phyloP scores from a whole-genome alignment of 345 rosid species.

The Camelina laxa region DNA sequence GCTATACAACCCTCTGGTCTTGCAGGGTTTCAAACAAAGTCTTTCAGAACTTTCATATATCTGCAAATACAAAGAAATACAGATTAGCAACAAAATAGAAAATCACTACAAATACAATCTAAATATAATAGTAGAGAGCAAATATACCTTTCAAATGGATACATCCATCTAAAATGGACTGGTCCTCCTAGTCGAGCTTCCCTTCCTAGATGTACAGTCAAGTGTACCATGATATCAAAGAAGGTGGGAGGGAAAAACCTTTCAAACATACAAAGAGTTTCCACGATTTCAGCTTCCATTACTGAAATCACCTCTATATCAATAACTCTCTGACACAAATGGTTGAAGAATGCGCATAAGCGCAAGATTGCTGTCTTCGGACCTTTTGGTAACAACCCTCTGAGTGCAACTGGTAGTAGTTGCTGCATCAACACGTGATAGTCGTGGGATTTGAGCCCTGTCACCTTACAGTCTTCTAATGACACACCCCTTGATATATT shows the following conservation, averaged over 20 bases:
- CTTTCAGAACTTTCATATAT: neutral
- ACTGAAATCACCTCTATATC: neutral
- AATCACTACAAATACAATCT: too few relatives aligned
- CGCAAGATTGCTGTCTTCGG: neutral
- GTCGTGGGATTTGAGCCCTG: neutral
- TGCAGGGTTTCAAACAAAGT: neutral
- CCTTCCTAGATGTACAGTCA: neutral
- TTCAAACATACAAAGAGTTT: neutral
- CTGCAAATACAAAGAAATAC: too few relatives aligned
- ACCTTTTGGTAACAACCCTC: neutral
- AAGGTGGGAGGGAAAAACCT: neutral
- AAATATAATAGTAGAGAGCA: too few relatives aligned
- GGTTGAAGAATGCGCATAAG: neutral
- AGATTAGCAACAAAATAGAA: too few relatives aligned
- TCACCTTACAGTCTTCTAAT: neutral
- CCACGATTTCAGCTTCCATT: neutral
- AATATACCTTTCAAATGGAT: neutral
- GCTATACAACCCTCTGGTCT: neutral
- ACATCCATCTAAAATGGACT: constrained; percentile 15
- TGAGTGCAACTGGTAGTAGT: neutral
- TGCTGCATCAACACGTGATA: neutral
- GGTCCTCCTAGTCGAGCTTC: neutral
- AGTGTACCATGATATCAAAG: neutral
- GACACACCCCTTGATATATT: neutral
- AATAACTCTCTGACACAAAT: neutral